phyloP scores from a whole-genome alignment of 805 yeast genomes.

The Tetrapisispora fleetii region DNA sequence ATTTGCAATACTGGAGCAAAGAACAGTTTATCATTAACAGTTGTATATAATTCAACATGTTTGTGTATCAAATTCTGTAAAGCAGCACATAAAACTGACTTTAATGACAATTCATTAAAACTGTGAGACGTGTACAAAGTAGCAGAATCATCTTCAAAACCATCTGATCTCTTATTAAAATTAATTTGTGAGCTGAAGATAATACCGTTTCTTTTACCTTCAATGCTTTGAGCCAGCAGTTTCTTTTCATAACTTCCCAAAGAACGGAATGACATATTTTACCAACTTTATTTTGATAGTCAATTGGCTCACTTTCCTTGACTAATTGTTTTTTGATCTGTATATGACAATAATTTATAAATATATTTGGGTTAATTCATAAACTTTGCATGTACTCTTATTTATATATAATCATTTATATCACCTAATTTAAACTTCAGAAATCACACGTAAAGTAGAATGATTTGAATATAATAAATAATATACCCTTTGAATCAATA shows the following conservation, averaged over 20 bases:
- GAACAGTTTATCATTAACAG: conserved; percentile 18
- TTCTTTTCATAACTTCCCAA: conserved; percentile 20
- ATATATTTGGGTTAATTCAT: too few relatives aligned
- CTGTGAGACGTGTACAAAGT: conserved; percentile 13
- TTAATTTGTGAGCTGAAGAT: conserved; percentile 14
- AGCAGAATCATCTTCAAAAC: conserved; percentile 18
- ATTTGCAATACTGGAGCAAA: conserved; percentile 16
- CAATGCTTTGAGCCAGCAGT: conserved; percentile 15
- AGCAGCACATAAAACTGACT: conserved; percentile 13
- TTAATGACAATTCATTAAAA: conserved; percentile 6
- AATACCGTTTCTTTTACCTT: conserved; percentile 21
- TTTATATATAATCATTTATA: too few relatives aligned
- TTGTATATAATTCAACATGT: conserved; percentile 17
- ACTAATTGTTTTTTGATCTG: too few relatives aligned
- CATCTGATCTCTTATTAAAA: conserved; percentile 7
- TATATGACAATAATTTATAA: too few relatives aligned
- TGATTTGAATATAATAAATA: too few relatives aligned
- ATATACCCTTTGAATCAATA: not conserved
- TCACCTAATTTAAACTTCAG: too few relatives aligned
- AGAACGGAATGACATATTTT: conserved; percentile 19
- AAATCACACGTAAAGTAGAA: too few relatives aligned
- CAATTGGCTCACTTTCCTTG: not conserved
- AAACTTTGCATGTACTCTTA: too few relatives aligned
- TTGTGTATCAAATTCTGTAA: conserved; percentile 15
- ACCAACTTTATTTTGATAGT: not conserved